Evolutionary conservation across 345 rosid genomes (phyloP), one percentile per base, ranked within the genome.

Genomic region (Eucalyptus caleyi): DNA sequence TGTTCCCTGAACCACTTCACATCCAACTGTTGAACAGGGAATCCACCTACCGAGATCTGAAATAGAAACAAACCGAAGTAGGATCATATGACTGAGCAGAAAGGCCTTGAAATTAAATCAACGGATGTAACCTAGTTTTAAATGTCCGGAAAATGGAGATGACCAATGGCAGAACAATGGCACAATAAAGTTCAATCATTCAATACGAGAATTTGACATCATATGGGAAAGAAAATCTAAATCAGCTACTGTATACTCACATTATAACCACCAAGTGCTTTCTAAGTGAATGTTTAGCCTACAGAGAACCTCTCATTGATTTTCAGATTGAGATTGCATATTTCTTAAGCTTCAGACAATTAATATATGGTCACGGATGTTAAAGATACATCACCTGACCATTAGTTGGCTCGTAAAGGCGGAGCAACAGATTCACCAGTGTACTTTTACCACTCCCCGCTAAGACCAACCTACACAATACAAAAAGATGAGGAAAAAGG

Each of bases 391-490:
- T 87, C 88, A 97, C 99, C 98, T 97, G 98, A 88, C 99, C 99
- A 88, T 91, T 81, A 86, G 96, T 95, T 91, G 99, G 99, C 91
- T 96, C 95, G 90, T 97, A 97, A 65, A 97, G 96, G 87, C 94
- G 98, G 60, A 97, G 96, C 95, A 97, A 92, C 50, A 97, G 97
- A 95, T 90, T 97, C 90, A 97, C 98, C 89, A 97, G 45, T 82
- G 99, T 96, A 95, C 99, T 97, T 90, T 97, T 97, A 91, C 99
- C 99, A 91, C 99, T 97, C 88, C 88, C 99, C 99, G 91, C 99
- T 97, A 47, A 97, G 98, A 90, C 99, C 99, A 92, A 94, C 99
- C 99, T 97, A 89, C 89, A 88, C 91, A 91, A 88, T 90, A 89
- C 89, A 72, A 87, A 83, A 86, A 44, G 86, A 51, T 45, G 30